Evolutionary conservation across 148 eudicot genomes (phyloP), one percentile per base, ranked within the genome.

Genomic region (Salicornia ramosissima): DNA sequence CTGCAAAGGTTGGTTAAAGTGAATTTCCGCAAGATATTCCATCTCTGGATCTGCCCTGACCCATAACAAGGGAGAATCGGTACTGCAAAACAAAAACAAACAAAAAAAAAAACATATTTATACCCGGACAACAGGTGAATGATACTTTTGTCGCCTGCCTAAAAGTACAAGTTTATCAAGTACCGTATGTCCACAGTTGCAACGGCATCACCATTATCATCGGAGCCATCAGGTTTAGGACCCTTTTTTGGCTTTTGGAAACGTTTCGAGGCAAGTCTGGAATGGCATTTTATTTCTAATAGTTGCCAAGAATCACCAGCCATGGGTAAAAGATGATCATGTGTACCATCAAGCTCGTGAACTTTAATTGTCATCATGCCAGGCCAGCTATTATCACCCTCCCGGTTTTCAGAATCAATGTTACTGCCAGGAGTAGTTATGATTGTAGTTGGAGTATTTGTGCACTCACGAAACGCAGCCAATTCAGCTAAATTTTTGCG

Each of bases 291-390:
- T 72, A 94, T 84, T 82, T 94, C 98, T 56, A 94, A 80, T 54
- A 94, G 80, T 80, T 94, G 98, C 89, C 90, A 86, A 64, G 97
- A 76, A 79, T 94, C 98, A 67, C 98, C 98, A 76, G 97, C 84
- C 97, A 90, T 90, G 60, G 98, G 98, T 70, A 94, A 83, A 65
- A 90, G 97, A 80, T 90, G 97, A 74, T 94, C 98, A 87, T 94
- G 94, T 77, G 89, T 90, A 76, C 97, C 97, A 82, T 94, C 97
- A 79, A 94, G 86, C 83, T 94, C 98, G 76, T 94, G 97, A 70
- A 90, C 92, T 82, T 95, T 79, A 74, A 90, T 87, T 62, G 97
- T 94, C 97, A 94, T 94, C 98, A 94, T 90, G 64, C 98, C 98
- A 68, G 98, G 98, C 92, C 98, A 94, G 30, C 98, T 97, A 78